A percentile compares a stretch with the other conserved stretches of the same genome.
These are phyloP conservation scores for Apiospora hydei DNA, from an alignment of 2,329 filamentous ascomycete species.

Conservation along the genomic window DNA sequence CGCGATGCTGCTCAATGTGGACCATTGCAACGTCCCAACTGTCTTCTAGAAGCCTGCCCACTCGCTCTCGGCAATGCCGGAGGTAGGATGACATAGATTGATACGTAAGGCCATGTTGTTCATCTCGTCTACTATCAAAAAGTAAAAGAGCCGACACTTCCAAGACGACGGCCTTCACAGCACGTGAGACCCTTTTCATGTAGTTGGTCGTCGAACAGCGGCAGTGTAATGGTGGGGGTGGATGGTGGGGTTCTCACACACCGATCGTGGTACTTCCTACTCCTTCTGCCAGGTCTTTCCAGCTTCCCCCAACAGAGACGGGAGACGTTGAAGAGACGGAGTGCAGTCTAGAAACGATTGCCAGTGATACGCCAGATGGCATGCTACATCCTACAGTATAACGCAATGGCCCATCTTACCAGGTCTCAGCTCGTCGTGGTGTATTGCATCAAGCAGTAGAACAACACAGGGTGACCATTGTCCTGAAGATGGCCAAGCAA, in stretches of 20 bases:
- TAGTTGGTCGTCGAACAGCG: neutral
- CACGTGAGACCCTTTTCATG: neutral
- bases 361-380: neutral
- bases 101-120: neutral
- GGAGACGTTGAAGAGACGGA: neutral
- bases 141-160: neutral
- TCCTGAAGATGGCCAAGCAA: neutral
- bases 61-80: neutral
- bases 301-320: too few species aligned
- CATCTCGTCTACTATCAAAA: conserved; percentile 3
- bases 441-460: neutral
- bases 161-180: neutral
- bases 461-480: neutral
- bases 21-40: neutral
- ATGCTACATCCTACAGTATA: neutral
- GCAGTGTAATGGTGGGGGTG: neutral
- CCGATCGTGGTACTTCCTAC: neutral
- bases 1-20: neutral
- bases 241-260: neutral
- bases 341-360: neutral
- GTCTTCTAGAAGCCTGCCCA: neutral
- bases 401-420: neutral
- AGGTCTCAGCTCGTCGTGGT: neutral
- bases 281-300: too few species aligned
- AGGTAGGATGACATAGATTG: neutral